Conservation (phyloP, 2,329 filamentous ascomycete species). For the Paracoccidioides lutzii region DNA sequence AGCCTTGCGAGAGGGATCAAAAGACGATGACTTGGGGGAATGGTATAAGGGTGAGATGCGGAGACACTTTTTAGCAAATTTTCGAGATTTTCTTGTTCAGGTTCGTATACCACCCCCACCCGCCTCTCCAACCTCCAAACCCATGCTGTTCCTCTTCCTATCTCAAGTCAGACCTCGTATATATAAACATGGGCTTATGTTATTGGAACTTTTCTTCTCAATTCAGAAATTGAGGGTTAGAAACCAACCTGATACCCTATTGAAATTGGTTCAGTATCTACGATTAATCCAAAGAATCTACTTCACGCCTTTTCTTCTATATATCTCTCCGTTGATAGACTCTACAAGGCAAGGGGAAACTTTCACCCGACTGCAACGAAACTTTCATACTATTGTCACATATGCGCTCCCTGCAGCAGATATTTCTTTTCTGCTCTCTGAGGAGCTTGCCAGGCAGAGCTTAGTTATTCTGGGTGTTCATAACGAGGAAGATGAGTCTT, state of each 20-base stretch:
- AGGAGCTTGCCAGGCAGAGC: slow-evolving; percentile 33
- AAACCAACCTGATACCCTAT: slow-evolving; percentile 17
- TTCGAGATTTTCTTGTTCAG: slow-evolving; percentile 21
- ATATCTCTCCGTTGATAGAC: slow-evolving; percentile 20
- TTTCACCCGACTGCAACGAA: slow-evolving; percentile 27
- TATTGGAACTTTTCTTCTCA: background rate
- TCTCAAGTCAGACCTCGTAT: too few relatives aligned
- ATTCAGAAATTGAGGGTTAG: slow-evolving; percentile 17
- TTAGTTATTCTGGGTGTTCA: slow-evolving; percentile 31
- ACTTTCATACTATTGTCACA: slow-evolving; percentile 36
- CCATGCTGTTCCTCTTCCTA: too few relatives aligned
- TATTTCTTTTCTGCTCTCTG: slow-evolving; percentile 33
- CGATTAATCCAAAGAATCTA: slow-evolving; percentile 27
- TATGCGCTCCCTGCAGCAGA: slow-evolving; percentile 33
- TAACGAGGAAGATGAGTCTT: slow-evolving; percentile 10
- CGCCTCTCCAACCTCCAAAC: too few relatives aligned
- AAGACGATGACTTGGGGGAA: slow-evolving; percentile 22
- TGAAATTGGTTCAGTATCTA: slow-evolving; percentile 23
- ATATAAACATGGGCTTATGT: background rate
- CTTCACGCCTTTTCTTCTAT: slow-evolving; percentile 23
- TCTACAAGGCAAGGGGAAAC: slow-evolving; percentile 17
- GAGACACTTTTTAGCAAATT: slow-evolving; percentile 30
- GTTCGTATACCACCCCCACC: slow-evolving; percentile 15
- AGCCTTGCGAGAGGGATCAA: slow-evolving; percentile 8
- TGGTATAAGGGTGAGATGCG: slow-evolving; percentile 35